Evolutionary conservation across 1,284 basidiomycete species (phyloP), one percentile per base, ranked within the genome.

Genomic region (Naganishia liquefaciens): DNA sequence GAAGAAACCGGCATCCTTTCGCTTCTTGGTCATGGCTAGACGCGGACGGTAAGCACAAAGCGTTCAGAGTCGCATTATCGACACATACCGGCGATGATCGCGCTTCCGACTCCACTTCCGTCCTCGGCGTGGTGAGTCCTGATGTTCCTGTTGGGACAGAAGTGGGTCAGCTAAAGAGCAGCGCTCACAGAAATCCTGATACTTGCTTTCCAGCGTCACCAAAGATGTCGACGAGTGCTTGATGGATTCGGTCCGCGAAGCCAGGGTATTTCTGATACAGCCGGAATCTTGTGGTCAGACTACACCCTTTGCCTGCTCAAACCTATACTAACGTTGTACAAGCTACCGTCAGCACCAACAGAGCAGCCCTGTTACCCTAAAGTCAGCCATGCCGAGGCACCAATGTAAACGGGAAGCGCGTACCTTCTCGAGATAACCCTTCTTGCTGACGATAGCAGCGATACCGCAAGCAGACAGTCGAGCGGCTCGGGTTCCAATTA

Each of bases 81-180:
- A 53, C 54, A 81, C 87, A 70, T 67, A 89, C 90, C 90, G 40
- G 92, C 93, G 70, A 97, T 95, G 75, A 97, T 93, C 3, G 92
- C 93, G 70, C 89, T 91, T n/a, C 93, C 93, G 44, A 96, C 93
- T 71, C 93, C 93, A 68, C 89, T 92, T 60, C 93, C 93, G 74
- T 96, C 93, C 76, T 97, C 93, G 19, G 93, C 93, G 72, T 93
- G 91, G 76, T 91, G 85, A 0, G 93, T 95, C 39, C 87, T 79
- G 72, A 97, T 91, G 72, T 90, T 91, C 71, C 88, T 88, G 43
- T 51, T 37, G 65, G 4, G 3, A 37, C 7, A 3, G 15, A 39
- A 9, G 21, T 21, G 30, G 51, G 44, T 60, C 5, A 60, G 57
- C 44, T 17, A 11, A 3, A 28, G 21, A 19, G 23, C 28, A 6